A percentile compares a stretch with the other conserved stretches of the same genome.
These are phyloP conservation scores for Rhodamnia rubescens DNA, from an alignment of 345 rosid species.

Conservation along the genomic window DNA sequence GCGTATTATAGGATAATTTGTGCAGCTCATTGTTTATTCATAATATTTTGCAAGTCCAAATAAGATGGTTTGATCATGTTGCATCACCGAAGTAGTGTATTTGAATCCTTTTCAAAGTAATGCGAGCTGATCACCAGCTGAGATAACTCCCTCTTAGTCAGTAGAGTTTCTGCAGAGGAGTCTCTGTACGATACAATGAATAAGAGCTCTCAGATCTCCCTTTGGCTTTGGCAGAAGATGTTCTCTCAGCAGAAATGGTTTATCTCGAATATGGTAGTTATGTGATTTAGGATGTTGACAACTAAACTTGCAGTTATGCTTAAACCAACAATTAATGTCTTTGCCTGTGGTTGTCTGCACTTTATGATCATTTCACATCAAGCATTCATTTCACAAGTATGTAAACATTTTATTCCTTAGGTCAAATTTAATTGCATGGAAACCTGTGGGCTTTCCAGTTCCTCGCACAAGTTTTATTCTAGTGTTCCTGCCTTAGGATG, in stretches of 20 bases:
- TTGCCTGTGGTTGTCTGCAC: not conserved
- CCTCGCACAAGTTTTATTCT: not conserved
- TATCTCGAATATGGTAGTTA: not conserved
- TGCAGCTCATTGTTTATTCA: not conserved
- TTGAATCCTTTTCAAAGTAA: not conserved
- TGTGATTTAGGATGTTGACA: not conserved
- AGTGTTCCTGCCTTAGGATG: not conserved
- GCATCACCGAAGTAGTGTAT: not conserved
- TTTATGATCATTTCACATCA: not conserved
- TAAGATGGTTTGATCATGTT: not conserved
- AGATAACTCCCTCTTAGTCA: not conserved
- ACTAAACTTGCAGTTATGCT: not conserved
- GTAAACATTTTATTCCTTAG: not conserved
- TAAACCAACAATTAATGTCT: not conserved
- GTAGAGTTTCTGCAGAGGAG: not conserved
- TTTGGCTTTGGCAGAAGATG: not conserved
- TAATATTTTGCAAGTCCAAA: not conserved
- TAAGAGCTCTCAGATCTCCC: not conserved
- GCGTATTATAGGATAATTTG: not conserved
- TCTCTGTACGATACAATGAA: not conserved
- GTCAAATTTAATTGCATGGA: not conserved
- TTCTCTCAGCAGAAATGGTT: not conserved
- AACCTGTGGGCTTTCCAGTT: not conserved
- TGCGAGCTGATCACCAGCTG: not conserved
- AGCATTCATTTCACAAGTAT: not conserved